Evolutionary conservation across 306 rosid species (phyloP), one percentile per base, ranked within the genome.

Genomic region (Sophora flavescens): DNA sequence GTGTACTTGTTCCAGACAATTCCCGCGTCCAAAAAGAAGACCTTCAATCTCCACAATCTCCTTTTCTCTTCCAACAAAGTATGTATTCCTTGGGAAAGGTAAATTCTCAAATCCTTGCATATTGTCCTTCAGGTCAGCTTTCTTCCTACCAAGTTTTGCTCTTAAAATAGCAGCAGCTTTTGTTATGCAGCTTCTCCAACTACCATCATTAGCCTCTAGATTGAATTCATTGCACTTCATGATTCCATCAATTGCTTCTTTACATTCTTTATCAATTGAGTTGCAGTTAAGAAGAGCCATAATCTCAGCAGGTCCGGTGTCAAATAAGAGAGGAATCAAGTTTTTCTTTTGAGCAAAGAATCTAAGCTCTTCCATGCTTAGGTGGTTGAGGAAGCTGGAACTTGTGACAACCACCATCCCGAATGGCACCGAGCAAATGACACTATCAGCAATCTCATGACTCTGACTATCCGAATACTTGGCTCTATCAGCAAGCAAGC

Each of bases 291-390:
- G 58, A 79, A 91, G 82, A 75, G 86, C 59, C 79, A 83, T 79
- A 48, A 90, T 80, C 82, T 90, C 93, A 36, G 80, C 73, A 53
- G 89, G 85, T 38, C 72, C 79, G 6, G 87, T 84, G 36, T 91
- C 90, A 70, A 93, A 93, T 59, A 89, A 90, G 62, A 93, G 48
- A 5, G 97, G 96, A 18, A 93, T 84, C 70, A 93, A 79, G 58
- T 93, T 93, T 89, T 93, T 93, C 82, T 91, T 93, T 83, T 91
- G 97, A 10, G 97, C 82, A 69, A 93, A 93, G 87, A 93, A 89
- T 59, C 92, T 83, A 14, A 91, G 79, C 90, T 91, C 97, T 62
- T 91, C 98, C 84, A 89, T 41, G 65, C 87, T 84, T 48, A 83
- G 79, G 38, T 82, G 92, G 81, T 87, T 93, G 59, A 84, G 75